Evolutionary conservation across 202 grass and related monocot genomes (phyloP).

Genomic region (Dendrocalamus latiflorus): DNA sequence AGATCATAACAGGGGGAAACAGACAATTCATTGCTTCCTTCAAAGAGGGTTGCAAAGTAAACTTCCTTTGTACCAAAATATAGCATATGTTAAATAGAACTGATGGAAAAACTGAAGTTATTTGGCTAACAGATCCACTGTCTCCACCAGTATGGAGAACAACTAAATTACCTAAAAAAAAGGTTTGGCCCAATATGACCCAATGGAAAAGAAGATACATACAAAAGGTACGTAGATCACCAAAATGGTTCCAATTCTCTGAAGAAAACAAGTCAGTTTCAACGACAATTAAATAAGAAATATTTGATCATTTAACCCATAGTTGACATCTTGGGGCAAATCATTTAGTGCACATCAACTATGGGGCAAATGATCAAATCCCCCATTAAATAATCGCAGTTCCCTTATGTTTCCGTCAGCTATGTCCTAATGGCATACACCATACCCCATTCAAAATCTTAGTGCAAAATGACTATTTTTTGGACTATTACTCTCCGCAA

Average conservation of each 20-base stretch:
- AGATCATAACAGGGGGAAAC: not conserved
- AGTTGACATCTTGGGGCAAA: too few relatives aligned
- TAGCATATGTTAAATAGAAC: not conserved
- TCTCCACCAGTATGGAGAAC: not conserved
- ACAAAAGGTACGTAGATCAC: too few relatives aligned
- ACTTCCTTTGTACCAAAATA: not conserved
- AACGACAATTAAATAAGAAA: not conserved
- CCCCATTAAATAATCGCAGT: not conserved
- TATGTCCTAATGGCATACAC: not conserved
- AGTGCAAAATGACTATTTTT: not conserved
- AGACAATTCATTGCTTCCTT: not conserved
- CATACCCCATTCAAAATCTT: not conserved
- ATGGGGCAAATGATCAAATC: too few relatives aligned
- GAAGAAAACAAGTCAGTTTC: not conserved
- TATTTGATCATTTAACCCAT: too few relatives aligned
- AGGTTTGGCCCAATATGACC: too few relatives aligned
- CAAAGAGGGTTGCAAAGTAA: not conserved
- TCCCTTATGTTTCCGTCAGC: not conserved
- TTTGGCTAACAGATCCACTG: not conserved
- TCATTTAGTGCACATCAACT: too few relatives aligned
- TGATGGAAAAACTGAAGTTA: not conserved
- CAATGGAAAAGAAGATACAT: not conserved
- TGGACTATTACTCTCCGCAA: not conserved
- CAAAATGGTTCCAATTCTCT: not conserved
- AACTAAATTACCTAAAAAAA: not conserved